Conservation (phyloP, 2,329 filamentous ascomycete species). For the Periconia macrospinosa region DNA sequence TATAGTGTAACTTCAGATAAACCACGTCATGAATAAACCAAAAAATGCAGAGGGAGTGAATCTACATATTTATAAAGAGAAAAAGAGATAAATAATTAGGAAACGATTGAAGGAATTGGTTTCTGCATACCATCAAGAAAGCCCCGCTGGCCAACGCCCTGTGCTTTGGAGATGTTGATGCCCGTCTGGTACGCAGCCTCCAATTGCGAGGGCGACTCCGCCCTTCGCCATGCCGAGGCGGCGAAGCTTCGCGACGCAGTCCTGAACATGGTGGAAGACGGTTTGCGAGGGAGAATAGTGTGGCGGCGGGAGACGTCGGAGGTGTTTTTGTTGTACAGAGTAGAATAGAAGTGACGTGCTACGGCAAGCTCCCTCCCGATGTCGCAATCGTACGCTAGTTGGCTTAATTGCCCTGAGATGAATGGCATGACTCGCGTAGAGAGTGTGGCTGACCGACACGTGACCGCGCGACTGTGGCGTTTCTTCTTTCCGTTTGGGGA, state of each 20-base stretch:
- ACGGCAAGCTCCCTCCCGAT: conserved; percentile 17
- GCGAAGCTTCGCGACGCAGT: conserved; percentile 69
- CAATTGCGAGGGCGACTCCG: conserved; percentile 48
- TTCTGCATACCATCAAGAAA: conserved; percentile 79
- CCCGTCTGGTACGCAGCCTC: conserved; percentile 61
- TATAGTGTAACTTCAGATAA: no score
- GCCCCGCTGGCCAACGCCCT: conserved; percentile 73
- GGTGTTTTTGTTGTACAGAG: background rate
- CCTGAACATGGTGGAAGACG: conserved; percentile 62
- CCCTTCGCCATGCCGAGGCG: conserved; percentile 61
- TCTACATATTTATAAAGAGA: no score
- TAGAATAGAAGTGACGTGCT: background rate
- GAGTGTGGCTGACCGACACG: conserved; percentile 7
- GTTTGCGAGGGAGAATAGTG: background rate
- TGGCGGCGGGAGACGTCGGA: background rate
- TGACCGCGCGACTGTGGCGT: conserved; percentile 11
- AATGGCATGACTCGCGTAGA: conserved; percentile 1
- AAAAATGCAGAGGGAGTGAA: no score
- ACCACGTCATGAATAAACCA: no score
- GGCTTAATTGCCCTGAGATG: no score
- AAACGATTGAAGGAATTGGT: background rate
- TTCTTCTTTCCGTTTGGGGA: conserved; percentile 8
- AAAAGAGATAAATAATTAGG: no score
- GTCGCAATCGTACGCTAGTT: conserved; percentile 17
- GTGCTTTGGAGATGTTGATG: conserved; percentile 74